These are phyloP conservation scores for Eurotiales sp. DNA, from an alignment of 2,329 filamentous ascomycete species.

Conservation along the genomic window DNA sequence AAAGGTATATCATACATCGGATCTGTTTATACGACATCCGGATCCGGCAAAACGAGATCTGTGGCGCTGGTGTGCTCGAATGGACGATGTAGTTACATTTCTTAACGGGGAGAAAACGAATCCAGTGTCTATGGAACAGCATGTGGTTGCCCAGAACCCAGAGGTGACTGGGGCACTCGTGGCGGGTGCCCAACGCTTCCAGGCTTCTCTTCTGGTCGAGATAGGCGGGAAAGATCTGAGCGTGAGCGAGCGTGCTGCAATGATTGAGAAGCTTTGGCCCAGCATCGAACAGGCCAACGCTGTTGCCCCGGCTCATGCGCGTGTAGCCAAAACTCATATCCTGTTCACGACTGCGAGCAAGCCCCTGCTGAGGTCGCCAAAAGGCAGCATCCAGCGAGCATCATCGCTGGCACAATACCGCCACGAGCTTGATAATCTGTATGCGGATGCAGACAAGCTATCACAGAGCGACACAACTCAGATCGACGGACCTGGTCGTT, in stretches of 20 bases:
- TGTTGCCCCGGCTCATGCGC: background rate
- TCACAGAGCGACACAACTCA: background rate
- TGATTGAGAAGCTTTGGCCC: constrained; percentile 26
- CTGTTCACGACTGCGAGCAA: background rate
- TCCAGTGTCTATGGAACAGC: constrained; percentile 23
- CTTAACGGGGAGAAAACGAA: constrained; percentile 23
- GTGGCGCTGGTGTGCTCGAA: constrained; percentile 17
- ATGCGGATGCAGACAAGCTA: background rate
- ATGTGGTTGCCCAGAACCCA: constrained; percentile 16
- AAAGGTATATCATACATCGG: constrained; percentile 31
- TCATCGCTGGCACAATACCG: background rate
- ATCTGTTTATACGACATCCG: constrained; percentile 31
- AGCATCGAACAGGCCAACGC: background rate
- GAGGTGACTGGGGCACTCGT: constrained; percentile 19
- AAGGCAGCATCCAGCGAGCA: constrained; percentile 1
- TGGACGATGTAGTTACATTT: constrained; percentile 25
- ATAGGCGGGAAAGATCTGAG: background rate
- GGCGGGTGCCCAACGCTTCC: constrained; percentile 20
- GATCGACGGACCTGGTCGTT: no score
- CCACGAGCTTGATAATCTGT: background rate
- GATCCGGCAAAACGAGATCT: constrained; percentile 16
- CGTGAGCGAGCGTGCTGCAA: constrained; percentile 14
- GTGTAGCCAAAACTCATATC: constrained; percentile 1
- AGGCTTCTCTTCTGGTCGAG: constrained; percentile 24
- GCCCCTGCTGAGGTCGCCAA: background rate